Evolutionary conservation across 208 protist genomes (phyloP), one percentile per base, ranked within the genome.

Genomic region (Leishmania gerbilli): DNA sequence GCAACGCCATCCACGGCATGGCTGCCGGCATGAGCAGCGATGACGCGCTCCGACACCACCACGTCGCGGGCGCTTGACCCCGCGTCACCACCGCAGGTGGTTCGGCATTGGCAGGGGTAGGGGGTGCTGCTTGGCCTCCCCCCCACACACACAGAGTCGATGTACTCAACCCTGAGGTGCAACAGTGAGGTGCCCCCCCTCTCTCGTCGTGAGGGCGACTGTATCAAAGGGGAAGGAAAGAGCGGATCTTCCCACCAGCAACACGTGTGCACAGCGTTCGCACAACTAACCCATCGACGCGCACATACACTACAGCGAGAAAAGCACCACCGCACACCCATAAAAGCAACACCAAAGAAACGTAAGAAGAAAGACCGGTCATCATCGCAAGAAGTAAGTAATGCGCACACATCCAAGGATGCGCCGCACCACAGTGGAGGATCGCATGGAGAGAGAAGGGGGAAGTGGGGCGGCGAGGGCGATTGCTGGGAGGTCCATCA

Each of bases 321-420:
- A 0, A 64, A 31, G 58, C 58, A 64, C 2, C 27, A 64, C 21
- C 27, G 27, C 58, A 64, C 58, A 34, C 58, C 11, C 58, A 3
- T 17, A 64, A 9, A 27, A 34, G n/a, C 34, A 34, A 47, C n/a
- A 27, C 55, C 37, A 17, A 13, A 76, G 53, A 76, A 17, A 77
- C 64, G 71, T 42, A 49, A 77, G 37, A 74, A 77, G 37, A 74
- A 71, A 42, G 13, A 60, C 34, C 58, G 21, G 58, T 27, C 34
- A 64, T 11, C 13, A 34, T 17, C 58, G 5, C 0, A 62, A 3
- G 1, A 76, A 64, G 27, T 31, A 27, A 64, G 19, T 64, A 17
- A 34, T 64, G 27, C 1, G 58, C 19, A 21, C 55, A 27, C 55
- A 58, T 24, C 55, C 21, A 58, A 58, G 21, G 58, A 64, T 64